Conservation (phyloP, 1,284 basidiomycete species). For the Blastosporella zonata region DNA sequence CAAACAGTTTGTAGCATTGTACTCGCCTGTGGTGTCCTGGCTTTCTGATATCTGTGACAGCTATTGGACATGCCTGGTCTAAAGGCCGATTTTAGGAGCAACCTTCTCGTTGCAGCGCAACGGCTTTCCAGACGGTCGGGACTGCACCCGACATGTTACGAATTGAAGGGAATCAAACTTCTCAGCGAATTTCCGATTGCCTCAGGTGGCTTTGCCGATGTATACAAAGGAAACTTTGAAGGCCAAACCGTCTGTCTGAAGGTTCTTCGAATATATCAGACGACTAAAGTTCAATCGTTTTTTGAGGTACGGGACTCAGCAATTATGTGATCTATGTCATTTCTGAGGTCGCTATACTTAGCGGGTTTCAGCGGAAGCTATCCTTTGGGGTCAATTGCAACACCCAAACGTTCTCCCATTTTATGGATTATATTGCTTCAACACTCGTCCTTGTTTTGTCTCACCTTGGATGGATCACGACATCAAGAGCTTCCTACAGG, state of each 20-base stretch:
- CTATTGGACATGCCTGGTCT: slow-evolving; percentile 9
- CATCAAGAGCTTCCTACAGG: slow-evolving; percentile 16
- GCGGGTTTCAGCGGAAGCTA: slow-evolving; percentile 19
- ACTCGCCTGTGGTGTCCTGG: background rate
- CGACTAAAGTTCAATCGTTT: slow-evolving; percentile 8
- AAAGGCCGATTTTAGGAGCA: slow-evolving; percentile 4
- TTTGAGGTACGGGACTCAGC: slow-evolving; percentile 9
- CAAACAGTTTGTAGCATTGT: slow-evolving; percentile 3
- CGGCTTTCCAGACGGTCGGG: slow-evolving; percentile 5
- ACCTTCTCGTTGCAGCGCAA: slow-evolving; percentile 12
- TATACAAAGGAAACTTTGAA: slow-evolving; percentile 11
- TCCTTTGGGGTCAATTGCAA: slow-evolving; percentile 24
- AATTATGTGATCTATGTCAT: background rate
- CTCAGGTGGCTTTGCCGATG: slow-evolving; percentile 16
- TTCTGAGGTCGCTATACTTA: background rate
- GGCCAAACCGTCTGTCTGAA: slow-evolving; percentile 17
- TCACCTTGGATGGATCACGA: slow-evolving; percentile 25
- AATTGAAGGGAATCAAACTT: slow-evolving; percentile 1
- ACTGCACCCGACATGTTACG: slow-evolving; percentile 12
- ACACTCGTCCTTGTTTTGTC: slow-evolving; percentile 16
- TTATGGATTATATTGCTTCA: slow-evolving; percentile 19
- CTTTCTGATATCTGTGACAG: background rate
- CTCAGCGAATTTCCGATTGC: slow-evolving; percentile 11
- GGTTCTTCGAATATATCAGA: slow-evolving; percentile 17
- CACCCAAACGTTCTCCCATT: slow-evolving; percentile 25